Evolutionary conservation across 768 basidiomycete genomes (phyloP).

Genomic region (Ephemerocybe angulata): DNA sequence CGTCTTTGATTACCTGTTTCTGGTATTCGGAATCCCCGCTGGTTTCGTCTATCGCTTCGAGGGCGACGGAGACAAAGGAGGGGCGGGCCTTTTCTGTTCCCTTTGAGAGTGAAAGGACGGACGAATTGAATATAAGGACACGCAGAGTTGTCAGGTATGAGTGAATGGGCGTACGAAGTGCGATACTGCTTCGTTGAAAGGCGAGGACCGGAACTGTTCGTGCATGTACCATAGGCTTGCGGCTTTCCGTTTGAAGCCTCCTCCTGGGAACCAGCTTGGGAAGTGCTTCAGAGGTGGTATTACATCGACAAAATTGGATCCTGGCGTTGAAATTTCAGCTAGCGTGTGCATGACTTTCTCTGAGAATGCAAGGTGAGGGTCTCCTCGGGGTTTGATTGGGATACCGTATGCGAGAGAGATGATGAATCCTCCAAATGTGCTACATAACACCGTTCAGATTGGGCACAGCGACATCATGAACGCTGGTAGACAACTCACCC

Average conservation of each 20-base stretch:
- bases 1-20: slow-evolving; percentile 19
- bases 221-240: slow-evolving; percentile 33
- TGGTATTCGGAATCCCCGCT: slow-evolving; percentile 11
- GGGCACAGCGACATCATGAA: not conserved
- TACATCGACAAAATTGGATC: slow-evolving; percentile 28
- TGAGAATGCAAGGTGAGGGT: slow-evolving; percentile 28
- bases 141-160: not conserved
- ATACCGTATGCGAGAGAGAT: slow-evolving; percentile 9
- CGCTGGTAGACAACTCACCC: not conserved
- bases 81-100: slow-evolving; percentile 11
- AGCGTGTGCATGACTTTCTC: slow-evolving; percentile 20
- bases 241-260: slow-evolving; percentile 35
- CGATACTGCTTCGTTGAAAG: slow-evolving; percentile 28
- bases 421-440: slow-evolving; percentile 4
- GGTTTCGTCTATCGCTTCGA: slow-evolving; percentile 10
- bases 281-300: slow-evolving; percentile 26
- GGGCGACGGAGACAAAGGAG: slow-evolving; percentile 18
- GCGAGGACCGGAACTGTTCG: slow-evolving; percentile 29
- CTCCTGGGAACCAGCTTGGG: slow-evolving; percentile 31
- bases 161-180: slow-evolving; percentile 26
- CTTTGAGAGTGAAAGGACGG: not conserved
- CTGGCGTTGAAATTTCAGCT: slow-evolving; percentile 22
- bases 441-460: not conserved
- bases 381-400: slow-evolving; percentile 17
- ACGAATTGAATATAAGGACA: no score